phyloP scores from a whole-genome alignment of 108 stramenopile genomes.

The Aurantiochytrium sp. region DNA sequence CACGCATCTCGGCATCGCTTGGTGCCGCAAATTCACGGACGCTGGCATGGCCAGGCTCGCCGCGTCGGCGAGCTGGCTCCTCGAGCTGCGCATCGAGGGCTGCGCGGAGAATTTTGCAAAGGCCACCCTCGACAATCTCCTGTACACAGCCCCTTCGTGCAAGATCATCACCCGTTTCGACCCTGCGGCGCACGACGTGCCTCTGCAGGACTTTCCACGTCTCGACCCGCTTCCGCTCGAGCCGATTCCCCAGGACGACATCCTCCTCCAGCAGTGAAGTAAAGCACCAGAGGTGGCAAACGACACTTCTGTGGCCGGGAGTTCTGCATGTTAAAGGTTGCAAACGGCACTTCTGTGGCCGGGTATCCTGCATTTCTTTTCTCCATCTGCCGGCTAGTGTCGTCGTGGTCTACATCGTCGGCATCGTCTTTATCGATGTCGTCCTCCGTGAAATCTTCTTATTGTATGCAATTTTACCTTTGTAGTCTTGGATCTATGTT shows the following conservation, averaged over 20 bases:
- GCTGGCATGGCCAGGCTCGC: neutral
- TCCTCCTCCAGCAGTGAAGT: too few species aligned
- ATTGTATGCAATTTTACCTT: too few species aligned
- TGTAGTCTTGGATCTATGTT: too few species aligned
- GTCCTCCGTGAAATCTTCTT: too few species aligned
- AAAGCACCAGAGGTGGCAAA: too few species aligned
- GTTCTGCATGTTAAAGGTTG: too few species aligned
- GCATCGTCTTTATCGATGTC: too few species aligned
- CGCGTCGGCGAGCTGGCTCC: neutral
- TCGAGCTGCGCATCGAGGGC: neutral
- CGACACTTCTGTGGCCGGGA: too few species aligned
- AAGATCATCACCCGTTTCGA: neutral
- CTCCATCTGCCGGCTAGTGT: neutral
- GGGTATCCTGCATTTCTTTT: too few species aligned
- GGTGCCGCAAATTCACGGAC: slow-evolving; percentile 32
- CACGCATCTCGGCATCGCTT: neutral
- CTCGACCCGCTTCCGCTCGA: neutral
- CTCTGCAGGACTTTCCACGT: neutral
- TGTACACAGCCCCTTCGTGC: neutral
- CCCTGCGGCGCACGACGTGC: neutral
- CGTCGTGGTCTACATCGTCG: neutral
- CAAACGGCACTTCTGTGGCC: too few species aligned
- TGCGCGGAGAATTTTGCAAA: neutral
- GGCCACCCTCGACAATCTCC: neutral
- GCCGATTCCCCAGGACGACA: neutral